phyloP scores from a whole-genome alignment of 2,329 filamentous ascomycete species.

The Monosporascus sp. region DNA sequence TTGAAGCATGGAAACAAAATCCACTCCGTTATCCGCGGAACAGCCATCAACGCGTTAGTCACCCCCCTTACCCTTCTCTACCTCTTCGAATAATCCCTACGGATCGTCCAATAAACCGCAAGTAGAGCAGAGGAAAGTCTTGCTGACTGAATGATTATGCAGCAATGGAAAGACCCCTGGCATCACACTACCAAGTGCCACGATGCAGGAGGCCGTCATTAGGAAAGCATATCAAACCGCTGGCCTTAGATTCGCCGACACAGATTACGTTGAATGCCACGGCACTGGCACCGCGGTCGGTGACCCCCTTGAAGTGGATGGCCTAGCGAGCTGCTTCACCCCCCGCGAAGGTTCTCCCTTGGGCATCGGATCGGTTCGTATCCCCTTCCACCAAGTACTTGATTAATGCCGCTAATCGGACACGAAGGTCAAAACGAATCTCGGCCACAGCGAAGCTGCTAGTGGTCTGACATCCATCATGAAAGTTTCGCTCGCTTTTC shows the following conservation, averaged over 20 bases:
- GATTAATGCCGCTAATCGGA: not conserved
- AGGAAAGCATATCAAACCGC: slow-evolving; percentile 24
- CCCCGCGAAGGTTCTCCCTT: not conserved
- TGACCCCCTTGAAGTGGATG: slow-evolving; percentile 18
- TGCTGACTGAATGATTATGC: not conserved
- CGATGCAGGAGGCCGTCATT: slow-evolving; percentile 30
- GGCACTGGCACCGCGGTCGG: slow-evolving; percentile 15
- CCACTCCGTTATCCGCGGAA: slow-evolving; percentile 9
- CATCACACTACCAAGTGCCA: slow-evolving; percentile 39
- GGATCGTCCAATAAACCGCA: not conserved
- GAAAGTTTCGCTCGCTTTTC: slow-evolving; percentile 10
- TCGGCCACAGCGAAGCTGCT: slow-evolving; percentile 15
- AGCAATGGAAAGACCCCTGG: slow-evolving; percentile 38
- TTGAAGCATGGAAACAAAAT: slow-evolving; percentile 20
- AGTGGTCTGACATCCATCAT: slow-evolving; percentile 13
- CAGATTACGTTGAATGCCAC: slow-evolving; percentile 1
- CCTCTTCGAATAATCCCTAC: not conserved
- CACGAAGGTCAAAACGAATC: slow-evolving; percentile 8
- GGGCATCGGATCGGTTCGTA: not conserved
- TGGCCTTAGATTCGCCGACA: slow-evolving; percentile 18
- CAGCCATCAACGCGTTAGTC: slow-evolving; percentile 15
- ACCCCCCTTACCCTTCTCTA: not conserved
- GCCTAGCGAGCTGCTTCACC: slow-evolving; percentile 4
- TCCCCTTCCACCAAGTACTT: not conserved
- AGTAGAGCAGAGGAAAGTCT: not conserved